Evolutionary conservation across 1,284 basidiomycete species (phyloP).

Genomic region (Boletellus sp.): DNA sequence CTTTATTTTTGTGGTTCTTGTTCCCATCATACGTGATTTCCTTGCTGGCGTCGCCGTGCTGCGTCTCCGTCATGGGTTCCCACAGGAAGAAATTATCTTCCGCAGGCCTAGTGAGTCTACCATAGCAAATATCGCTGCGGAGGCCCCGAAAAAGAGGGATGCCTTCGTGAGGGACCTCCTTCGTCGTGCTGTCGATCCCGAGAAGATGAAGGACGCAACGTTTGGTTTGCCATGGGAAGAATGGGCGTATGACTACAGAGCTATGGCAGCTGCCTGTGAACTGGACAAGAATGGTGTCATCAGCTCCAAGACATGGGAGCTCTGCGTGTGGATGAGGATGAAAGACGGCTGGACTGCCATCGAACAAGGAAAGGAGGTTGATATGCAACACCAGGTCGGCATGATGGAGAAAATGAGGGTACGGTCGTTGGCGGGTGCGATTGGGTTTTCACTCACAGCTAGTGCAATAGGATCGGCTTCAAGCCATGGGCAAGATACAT

Average conservation of each 20-base stretch:
- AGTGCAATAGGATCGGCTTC: conserved; percentile 20
- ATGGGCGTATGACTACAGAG: conserved; percentile 30
- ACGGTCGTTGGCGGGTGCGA: neutral
- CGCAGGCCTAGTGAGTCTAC: conserved; percentile 31
- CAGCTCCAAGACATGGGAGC: conserved; percentile 25
- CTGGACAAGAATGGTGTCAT: conserved; percentile 19
- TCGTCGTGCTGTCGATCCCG: conserved; percentile 27
- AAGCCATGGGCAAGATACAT: conserved; percentile 29
- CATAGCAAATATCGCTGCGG: conserved; percentile 22
- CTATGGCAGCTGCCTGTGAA: conserved; percentile 27
- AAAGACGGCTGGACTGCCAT: conserved; percentile 26
- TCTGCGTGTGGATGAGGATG: conserved; percentile 34
- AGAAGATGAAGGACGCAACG: conserved; percentile 24
- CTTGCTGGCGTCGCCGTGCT: conserved; percentile 17
- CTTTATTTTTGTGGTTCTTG: conserved; percentile 24
- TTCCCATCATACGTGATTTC: conserved; percentile 25
- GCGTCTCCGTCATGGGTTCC: conserved; percentile 29
- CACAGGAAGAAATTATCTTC: conserved; percentile 27
- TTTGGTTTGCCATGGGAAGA: conserved; percentile 34
- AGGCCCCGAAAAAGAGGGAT: conserved; percentile 29
- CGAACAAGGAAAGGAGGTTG: conserved; percentile 25
- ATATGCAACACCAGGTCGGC: conserved; percentile 20
- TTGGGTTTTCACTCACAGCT: neutral
- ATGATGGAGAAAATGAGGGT: conserved; percentile 33
- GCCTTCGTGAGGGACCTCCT: conserved; percentile 25